Evolutionary conservation across 2,329 filamentous ascomycete species (phyloP), one percentile per base, ranked within the genome.

Genomic region (Penicillium sp.): DNA sequence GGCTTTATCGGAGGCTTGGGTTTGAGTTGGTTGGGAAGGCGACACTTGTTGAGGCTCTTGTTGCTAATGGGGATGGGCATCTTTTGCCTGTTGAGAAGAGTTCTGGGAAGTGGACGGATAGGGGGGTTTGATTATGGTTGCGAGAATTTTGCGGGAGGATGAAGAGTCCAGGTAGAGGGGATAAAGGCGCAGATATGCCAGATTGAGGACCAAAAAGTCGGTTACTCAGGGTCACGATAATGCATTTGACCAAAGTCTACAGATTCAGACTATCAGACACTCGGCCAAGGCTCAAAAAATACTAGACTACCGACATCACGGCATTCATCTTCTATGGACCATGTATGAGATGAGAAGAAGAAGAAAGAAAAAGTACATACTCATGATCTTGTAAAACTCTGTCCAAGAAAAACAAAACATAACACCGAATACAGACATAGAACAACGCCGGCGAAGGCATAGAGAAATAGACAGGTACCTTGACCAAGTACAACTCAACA

Each of bases 401-500:
- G 49, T 49, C 45, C 49, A 44, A 49, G n/a, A 34, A 45, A 31
- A 40, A 36, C n/a, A 45, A 33, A 22, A 40, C 52, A 18, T n/a
- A 55, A 61, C 56, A 52, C 59, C 58, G 34, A 41, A 28, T 19
- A 30, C 12, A 46, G 46, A 44, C n/a, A 50, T 28, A 30, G 43
- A 49, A 50, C 37, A 56, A 58, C 55, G 47, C 55, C 50, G 40
- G 36, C 30, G 30, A 49, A 52, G 52, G 41, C 45, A 56, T 16
- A 41, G 38, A 55, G 46, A 49, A 45, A 34, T 22, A 38, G 14
- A 39, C 29, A 55, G 38, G 41, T 46, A 49, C 33, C 52, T 56
- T 39, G 54, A 64, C 56, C 54, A 61, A 61, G 63, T 62, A 65
- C 64, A 67, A 46, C 36, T 50, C 47, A 50, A 64, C 58, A 67